These are phyloP conservation scores for Amoebophrya sp. DNA, from an alignment of 169 alveolate genomes.

Conservation along the genomic window DNA sequence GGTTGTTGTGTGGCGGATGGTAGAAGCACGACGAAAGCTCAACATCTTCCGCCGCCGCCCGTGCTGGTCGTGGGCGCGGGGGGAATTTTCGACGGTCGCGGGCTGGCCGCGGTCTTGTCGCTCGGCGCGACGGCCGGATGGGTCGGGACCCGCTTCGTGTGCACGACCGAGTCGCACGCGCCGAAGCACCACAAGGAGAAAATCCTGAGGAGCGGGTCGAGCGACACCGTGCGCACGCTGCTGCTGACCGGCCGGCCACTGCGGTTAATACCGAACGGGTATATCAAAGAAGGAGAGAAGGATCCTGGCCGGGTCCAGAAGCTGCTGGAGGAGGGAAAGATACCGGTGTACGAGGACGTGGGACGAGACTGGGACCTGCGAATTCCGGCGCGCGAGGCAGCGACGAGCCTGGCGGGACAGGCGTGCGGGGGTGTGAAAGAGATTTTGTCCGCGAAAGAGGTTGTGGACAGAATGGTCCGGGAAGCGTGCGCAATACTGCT, in stretches of 20 bases:
- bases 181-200: conserved; percentile 11
- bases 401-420: background rate
- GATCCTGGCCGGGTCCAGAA: background rate
- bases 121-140: conserved; percentile 36
- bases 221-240: conserved; percentile 25
- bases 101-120: conserved; percentile 27
- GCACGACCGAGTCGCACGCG: conserved; percentile 24
- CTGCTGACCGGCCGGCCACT: conserved; percentile 32
- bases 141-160: conserved; percentile 37
- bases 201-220: background rate
- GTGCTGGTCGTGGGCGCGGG: conserved; percentile 36
- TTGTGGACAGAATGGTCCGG: conserved; percentile 18
- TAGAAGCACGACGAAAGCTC: background rate
- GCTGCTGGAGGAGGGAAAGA: background rate
- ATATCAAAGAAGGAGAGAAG: background rate
- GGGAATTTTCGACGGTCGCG: conserved; percentile 36
- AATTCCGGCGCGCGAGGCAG: background rate
- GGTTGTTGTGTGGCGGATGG: too few relatives aligned
- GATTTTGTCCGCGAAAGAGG: conserved; percentile 16
- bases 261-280: conserved; percentile 30
- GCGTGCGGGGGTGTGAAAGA: conserved; percentile 16
- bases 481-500: too few relatives aligned
- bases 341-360: background rate
- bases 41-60: background rate
- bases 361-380: background rate